Base-by-base conservation (phyloP, 2,329 filamentous ascomycete genomes). In the Aspergillus sp. region DNA sequence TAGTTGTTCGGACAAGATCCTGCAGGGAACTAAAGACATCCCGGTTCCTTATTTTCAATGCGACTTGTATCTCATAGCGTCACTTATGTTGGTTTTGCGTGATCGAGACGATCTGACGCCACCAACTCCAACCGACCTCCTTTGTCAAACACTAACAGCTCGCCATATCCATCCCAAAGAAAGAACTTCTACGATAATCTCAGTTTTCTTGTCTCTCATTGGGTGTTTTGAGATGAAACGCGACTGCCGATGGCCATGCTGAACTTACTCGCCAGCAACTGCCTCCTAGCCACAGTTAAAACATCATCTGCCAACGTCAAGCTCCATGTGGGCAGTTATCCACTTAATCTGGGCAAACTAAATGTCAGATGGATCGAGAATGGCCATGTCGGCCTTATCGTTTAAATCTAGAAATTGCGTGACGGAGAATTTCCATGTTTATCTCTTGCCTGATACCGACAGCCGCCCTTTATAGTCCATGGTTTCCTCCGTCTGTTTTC, bases 41-140 rank as follows among this genome's bases (percentile, higher is more conserved):
- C 9, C 26, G 2, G 42, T 29, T 10, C n/a, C 26, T 7, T 33
- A 33, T 41, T 19, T 19, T 19, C 30, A 31, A 34, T 35, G 13
- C 45, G 12, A 53, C 50, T 56, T 46, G 52, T 41, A 34, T 33
- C 11, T 33, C 31, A 54, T 57, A 54, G 51, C 57, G 56, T 55
- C 55, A 59, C 42, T 43, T 33, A 37, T 36, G 42, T 45, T 42
- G 13, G 19, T n/a, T 38, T 56, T 48, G 51, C 53, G 54, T 56
- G 52, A 54, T 58, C 34, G 19, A 29, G 19, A 19, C 28, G 8
- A 37, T 29, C 19, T 13, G 9, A 2, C 13, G 8, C n/a, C 8
- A 9, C 31, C 31, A 32, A 8, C 3, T 32, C 8, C n/a, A 9
- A 9, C 8, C 8, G 8, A 32, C 8, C 31, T 32, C 31, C 31